These are phyloP conservation scores for Aspergillus ochraceus DNA, from an alignment of 2,329 filamentous ascomycete genomes.

Conservation along the genomic window DNA sequence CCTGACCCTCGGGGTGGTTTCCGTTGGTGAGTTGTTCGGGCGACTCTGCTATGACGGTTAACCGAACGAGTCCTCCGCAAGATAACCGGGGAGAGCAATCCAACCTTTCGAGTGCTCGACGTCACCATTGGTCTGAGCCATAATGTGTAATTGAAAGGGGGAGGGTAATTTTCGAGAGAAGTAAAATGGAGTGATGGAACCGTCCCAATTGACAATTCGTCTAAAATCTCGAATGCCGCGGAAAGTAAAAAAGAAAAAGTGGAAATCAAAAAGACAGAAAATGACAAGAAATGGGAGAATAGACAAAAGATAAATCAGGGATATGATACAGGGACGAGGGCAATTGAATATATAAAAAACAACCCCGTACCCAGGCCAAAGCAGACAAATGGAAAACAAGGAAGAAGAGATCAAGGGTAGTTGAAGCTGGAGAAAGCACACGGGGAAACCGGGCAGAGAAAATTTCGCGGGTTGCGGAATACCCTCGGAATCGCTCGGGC, in stretches of 20 bases:
- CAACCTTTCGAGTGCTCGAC: constrained; percentile 43
- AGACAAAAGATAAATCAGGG: constrained; percentile 22
- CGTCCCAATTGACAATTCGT: constrained; percentile 22
- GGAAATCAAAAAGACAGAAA: constrained; percentile 8
- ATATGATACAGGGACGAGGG: constrained; percentile 35
- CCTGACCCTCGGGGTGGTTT: constrained; percentile 31
- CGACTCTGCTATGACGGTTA: constrained; percentile 31
- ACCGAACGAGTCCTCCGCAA: constrained; percentile 10
- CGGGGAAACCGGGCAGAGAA: constrained; percentile 33
- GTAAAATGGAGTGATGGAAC: constrained; percentile 9
- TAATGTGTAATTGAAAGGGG: constrained; percentile 24
- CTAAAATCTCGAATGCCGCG: constrained; percentile 3
- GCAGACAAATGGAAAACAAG: constrained; percentile 22
- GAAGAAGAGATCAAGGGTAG: constrained; percentile 17
- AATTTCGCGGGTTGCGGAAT: constrained; percentile 45
- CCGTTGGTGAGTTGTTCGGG: constrained; percentile 38
- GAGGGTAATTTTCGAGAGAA: constrained; percentile 17
- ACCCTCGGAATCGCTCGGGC: constrained; percentile 42
- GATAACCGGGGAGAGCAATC: neutral
- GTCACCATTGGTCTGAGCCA: constrained; percentile 42
- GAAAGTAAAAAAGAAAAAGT: constrained; percentile 9
- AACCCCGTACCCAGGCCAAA: constrained; percentile 36
- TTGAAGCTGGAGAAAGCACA: constrained; percentile 28
- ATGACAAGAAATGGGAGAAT: constrained; percentile 12
- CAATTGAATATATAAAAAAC: constrained; percentile 33